Percentiles rank a stretch among this genome's conserved stretches.
Evolutionary conservation across 2,329 filamentous ascomycete species (phyloP).

Genomic region (Rhexocercosporidium sp.): DNA sequence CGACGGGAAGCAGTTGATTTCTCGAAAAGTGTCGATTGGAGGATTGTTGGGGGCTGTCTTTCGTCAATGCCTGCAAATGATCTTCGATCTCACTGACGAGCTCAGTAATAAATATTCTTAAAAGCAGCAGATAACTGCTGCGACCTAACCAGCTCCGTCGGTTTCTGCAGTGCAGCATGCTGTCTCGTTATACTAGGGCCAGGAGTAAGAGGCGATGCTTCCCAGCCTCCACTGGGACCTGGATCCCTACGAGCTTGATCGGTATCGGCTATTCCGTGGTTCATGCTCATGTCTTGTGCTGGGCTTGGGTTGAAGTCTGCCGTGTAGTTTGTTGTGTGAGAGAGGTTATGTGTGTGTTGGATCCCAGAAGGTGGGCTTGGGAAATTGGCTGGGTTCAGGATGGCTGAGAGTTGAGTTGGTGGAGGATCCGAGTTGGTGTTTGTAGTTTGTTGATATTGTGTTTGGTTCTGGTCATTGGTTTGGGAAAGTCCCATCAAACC

Average conservation of each 20-base stretch:
- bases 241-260: background rate
- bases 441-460: constrained; percentile 1
- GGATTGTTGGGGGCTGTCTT: too few species aligned
- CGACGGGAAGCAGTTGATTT: too few species aligned
- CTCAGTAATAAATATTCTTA: constrained; percentile 13
- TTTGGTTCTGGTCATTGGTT: background rate
- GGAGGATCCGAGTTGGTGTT: background rate
- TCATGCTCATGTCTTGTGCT: background rate
- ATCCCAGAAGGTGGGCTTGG: background rate
- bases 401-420: background rate
- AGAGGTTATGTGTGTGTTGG: background rate
- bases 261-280: background rate
- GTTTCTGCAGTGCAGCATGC: background rate
- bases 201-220: background rate
- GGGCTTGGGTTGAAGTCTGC: background rate
- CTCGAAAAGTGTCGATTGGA: too few species aligned
- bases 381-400: background rate
- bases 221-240: background rate
- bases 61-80: too few species aligned
- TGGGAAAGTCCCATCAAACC: background rate
- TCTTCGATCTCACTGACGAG: background rate
- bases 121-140: constrained; percentile 9
- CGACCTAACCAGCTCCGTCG: background rate
- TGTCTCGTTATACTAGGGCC: background rate
- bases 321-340: background rate